Evolutionary conservation across 2,329 filamentous ascomycete species (phyloP).

Genomic region (Ophiostoma ips): DNA sequence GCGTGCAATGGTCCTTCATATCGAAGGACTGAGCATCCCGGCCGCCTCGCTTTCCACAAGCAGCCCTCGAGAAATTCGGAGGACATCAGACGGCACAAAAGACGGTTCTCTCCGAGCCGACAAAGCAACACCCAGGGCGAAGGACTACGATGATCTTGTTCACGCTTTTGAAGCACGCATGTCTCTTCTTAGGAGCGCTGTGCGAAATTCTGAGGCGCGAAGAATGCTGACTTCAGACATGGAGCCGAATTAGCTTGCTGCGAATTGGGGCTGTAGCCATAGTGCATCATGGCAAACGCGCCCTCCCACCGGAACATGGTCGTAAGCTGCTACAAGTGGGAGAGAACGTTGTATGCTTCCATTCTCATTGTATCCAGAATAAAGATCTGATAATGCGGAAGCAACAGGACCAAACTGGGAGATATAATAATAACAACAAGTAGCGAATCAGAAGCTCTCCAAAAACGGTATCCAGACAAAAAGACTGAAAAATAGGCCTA

Average conservation of each 20-base stretch:
- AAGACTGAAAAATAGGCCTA: neutral
- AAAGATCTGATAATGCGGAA: too few relatives aligned
- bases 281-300: too few relatives aligned
- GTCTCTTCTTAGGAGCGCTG: conserved; percentile 37
- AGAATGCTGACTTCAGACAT: neutral
- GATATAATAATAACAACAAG: too few relatives aligned
- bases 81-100: neutral
- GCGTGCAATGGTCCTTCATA: conserved; percentile 43
- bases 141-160: conserved; percentile 37
- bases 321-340: too few relatives aligned
- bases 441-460: too few relatives aligned
- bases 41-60: neutral
- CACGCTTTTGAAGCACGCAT: conserved; percentile 46
- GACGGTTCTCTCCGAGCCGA: neutral
- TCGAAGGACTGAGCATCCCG: conserved; percentile 34
- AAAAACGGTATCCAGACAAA: neutral
- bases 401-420: too few relatives aligned
- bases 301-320: too few relatives aligned
- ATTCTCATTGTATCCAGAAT: too few relatives aligned
- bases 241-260: neutral
- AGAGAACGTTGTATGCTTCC: too few relatives aligned
- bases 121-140: neutral
- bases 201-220: conserved; percentile 33
- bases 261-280: conserved; percentile 13
- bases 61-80: neutral